Base-by-base conservation (phyloP, 192 early-diverging fungal genomes). In the Coemansia sp. region DNA sequence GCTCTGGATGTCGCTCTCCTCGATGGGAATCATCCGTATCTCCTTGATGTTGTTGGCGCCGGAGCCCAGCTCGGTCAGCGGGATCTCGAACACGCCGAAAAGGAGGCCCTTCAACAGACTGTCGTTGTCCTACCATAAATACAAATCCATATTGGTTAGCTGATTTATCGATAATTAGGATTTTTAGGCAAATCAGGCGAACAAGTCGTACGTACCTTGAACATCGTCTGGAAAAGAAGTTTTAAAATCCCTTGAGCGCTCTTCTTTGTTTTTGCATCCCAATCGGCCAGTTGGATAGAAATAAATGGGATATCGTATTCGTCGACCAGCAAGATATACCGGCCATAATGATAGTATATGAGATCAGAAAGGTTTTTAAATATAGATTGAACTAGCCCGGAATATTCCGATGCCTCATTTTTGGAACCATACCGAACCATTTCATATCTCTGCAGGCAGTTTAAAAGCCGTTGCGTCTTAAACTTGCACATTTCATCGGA, bases 271-370 rank as follows among this genome's bases (percentile, higher is more conserved):
- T 71, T 30, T 23, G 6, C 20, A 45, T 39, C 55, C 74, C 74
- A 77, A 0, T 48, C 13, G 2, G 69, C 65, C 24, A 71, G 36
- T 0, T 61, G 39, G 7, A 77, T 45, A 18, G 69, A 52, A 16
- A 77, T 77, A 49, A 77, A 77, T n/a, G 74, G 69, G 36, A 71
- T 71, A 22, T 77, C 74, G 28, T 71, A 71, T 45, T 77, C 74
- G 55, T 77, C 74, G 50, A 71, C 64, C 0, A 77, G 42, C 18
- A 77, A 55, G 3, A 77, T 64, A 23, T 71, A 77, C 7, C 62
- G 65, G 0, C 74, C 74, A 50, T 25, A 77, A 11, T 19, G 25
- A 2, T 9, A 32, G 0, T 32, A 4, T 13, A 76, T 25, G 52
- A 71, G 61, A 0, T 25, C 14, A 0, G 75, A 78, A 0, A 78